Evolutionary conservation across 345 rosid genomes (phyloP).

Genomic region (Raphanus raphanistrum): DNA sequence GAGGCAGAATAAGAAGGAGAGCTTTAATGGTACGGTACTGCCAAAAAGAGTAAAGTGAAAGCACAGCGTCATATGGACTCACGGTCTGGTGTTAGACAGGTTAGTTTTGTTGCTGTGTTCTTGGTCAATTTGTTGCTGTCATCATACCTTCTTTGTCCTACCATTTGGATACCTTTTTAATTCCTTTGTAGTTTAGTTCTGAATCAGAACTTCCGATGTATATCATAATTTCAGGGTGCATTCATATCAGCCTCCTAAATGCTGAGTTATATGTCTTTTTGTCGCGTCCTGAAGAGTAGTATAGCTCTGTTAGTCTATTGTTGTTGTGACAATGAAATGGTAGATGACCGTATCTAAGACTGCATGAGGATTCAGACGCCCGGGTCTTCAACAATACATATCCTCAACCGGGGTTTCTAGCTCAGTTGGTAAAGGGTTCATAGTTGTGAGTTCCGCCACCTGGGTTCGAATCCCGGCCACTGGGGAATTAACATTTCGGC

Average conservation of each 20-base stretch:
- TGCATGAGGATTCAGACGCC: background rate
- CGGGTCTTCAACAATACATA: background rate
- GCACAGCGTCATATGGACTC: slow-evolving; percentile 59
- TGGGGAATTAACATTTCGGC: no score
- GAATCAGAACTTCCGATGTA: no score
- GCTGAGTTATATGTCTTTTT: slow-evolving; percentile 2
- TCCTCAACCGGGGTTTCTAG: no score
- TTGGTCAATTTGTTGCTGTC: no score
- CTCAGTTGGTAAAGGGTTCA: no score
- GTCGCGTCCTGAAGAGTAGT: background rate
- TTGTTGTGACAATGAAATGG: background rate
- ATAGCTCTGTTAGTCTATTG: background rate
- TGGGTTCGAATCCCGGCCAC: no score
- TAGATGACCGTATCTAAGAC: background rate
- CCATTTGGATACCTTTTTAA: no score
- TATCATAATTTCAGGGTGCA: background rate
- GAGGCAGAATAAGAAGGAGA: slow-evolving; percentile 62
- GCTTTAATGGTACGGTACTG: slow-evolving; percentile 36
- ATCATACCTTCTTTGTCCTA: no score
- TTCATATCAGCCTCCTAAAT: background rate
- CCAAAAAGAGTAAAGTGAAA: slow-evolving; percentile 46
- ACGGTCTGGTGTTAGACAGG: slow-evolving; percentile 18
- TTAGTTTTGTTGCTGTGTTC: no score
- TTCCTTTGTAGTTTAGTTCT: no score
- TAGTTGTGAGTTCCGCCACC: no score